phyloP scores from a whole-genome alignment of 2,329 filamentous ascomycete genomes.

The Fusarium anguioides region DNA sequence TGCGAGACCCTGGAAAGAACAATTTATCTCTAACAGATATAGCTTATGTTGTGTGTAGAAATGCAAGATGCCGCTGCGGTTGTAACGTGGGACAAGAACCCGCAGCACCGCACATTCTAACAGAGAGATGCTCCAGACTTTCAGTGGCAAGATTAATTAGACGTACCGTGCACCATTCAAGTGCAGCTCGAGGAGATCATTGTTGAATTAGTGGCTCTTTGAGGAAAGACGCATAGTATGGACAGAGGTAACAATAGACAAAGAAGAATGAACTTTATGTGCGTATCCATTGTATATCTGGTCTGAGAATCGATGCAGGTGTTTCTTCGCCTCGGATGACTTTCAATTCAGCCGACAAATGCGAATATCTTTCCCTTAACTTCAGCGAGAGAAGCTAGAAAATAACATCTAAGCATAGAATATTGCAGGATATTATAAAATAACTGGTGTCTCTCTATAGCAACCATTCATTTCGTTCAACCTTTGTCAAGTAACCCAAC shows the following conservation, averaged over 20 bases:
- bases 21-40: constrained; percentile 33
- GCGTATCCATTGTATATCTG: background rate
- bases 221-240: background rate
- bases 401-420: background rate
- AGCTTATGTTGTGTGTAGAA: constrained; percentile 22
- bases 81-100: constrained; percentile 34
- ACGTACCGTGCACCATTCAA: background rate
- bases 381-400: background rate
- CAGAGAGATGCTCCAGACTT: background rate
- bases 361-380: background rate
- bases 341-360: background rate
- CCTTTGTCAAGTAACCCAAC: background rate
- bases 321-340: background rate
- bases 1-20: background rate
- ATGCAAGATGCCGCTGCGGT: constrained; percentile 42
- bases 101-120: constrained; percentile 20
- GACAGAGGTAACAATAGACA: background rate
- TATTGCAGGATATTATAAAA: background rate
- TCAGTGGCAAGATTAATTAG: constrained; percentile 11
- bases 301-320: background rate
- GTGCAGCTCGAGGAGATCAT: background rate
- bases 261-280: background rate
- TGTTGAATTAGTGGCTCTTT: background rate
- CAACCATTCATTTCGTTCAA: background rate
- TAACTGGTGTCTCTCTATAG: no score